Percentiles rank a stretch among this genome's conserved stretches.
phyloP scores from a whole-genome alignment of 768 basidiomycete genomes.

The Panaeolus cyanescens region DNA sequence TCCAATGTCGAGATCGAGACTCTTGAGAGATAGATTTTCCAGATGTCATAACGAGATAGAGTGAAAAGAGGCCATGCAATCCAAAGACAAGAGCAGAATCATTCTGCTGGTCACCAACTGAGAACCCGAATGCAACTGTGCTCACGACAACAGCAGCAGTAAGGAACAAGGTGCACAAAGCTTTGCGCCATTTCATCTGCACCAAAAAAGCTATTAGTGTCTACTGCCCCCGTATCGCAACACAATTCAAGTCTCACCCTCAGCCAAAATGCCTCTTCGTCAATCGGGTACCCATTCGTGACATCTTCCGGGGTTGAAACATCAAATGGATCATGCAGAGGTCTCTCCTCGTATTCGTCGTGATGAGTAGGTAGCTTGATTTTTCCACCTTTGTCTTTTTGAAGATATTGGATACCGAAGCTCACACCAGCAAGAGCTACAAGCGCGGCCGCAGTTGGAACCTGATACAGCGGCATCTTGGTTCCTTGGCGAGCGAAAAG shows the following conservation, averaged over 20 bases:
- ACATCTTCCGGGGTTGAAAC: constrained; percentile 73
- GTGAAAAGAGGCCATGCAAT: constrained; percentile 53
- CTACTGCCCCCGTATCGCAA: not conserved
- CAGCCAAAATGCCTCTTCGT: constrained; percentile 31
- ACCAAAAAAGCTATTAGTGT: not conserved
- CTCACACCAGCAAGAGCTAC: not conserved
- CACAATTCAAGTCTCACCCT: constrained; percentile 45
- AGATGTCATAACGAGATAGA: constrained; percentile 60
- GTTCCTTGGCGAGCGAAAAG: not conserved
- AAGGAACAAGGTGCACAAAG: constrained; percentile 48
- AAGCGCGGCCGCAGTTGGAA: not conserved
- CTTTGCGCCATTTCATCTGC: constrained; percentile 64
- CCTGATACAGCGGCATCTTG: not conserved
- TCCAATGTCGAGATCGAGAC: constrained; percentile 40
- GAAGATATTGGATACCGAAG: not conserved
- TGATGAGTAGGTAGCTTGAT: constrained; percentile 29
- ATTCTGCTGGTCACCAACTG: constrained; percentile 32
- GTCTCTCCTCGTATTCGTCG: constrained; percentile 17
- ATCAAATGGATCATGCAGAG: constrained; percentile 35
- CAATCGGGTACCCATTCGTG: constrained; percentile 32
- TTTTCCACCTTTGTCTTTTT: constrained; percentile 34
- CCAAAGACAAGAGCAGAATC: constrained; percentile 36
- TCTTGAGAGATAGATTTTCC: constrained; percentile 52
- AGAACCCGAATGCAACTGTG: constrained; percentile 58
- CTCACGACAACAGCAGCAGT: constrained; percentile 50